Evolutionary conservation across 2,329 filamentous ascomycete species (phyloP), one percentile per base, ranked within the genome.

Genomic region (Mollisiaceae sp.): DNA sequence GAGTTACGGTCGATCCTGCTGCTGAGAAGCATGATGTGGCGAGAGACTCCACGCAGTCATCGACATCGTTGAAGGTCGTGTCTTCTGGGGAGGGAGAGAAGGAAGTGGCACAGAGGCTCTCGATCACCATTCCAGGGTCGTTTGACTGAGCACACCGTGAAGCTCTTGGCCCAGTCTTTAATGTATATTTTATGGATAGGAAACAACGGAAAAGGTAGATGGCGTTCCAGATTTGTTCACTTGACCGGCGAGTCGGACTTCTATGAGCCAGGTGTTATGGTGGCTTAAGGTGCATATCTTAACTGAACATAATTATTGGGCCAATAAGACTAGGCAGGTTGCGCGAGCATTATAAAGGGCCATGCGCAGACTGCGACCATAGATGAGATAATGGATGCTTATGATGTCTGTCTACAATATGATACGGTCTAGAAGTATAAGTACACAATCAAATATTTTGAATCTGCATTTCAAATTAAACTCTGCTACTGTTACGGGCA

Each of bases 81-180:
- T 65, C 68, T 58, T 56, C 65, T 9, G 62, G 47, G 12, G 75
- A 75, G 39, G 63, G 60, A 5, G 72, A 64, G 14, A 76, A 72
- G 45, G 75, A 76, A 27, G 74, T 69, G 54, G 65, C 64, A 32
- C 71, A 78, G 64, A 72, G 75, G 59, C 71, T 79, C 54, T 79
- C 78, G 18, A 76, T 79, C 38, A 75, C 78, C 15, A 79, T 80
- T 63, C 78, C 77, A 32, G 71, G 73, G 14, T 65, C 73, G 22
- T 75, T 72, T 57, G 67, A 69, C 24, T 70, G 56, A 70, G 20
- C n/a, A 58, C 38, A 45, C 24, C 27, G 47, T 32, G n/a, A 22
- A 27, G 24, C 24, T 2, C 15, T 47, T 27, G 20, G 11, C 35
- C 15, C 47, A 59, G 27, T 32, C 39, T 60, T 63, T 62, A 62